These are phyloP conservation scores for Fraxinus paxiana DNA, from an alignment of 305 asterid genomes.

Conservation along the genomic window DNA sequence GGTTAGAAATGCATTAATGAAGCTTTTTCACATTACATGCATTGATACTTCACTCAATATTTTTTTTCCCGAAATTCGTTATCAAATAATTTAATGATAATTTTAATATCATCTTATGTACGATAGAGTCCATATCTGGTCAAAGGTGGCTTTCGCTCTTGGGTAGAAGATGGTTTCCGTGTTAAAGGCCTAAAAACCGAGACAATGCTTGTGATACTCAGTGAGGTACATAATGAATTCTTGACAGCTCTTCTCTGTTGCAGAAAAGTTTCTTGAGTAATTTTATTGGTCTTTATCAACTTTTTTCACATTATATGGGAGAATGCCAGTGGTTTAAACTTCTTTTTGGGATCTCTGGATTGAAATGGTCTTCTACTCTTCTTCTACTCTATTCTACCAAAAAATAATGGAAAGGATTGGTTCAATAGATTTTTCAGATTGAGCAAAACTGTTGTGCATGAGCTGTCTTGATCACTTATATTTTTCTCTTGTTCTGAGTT, in stretches of 20 bases:
- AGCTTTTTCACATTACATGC: constrained; percentile 6
- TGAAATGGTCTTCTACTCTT: background rate
- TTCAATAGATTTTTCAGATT: background rate
- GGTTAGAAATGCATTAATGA: background rate
- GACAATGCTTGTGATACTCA: constrained; percentile 72
- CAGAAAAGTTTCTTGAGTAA: background rate
- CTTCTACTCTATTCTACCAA: background rate
- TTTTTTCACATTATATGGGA: background rate
- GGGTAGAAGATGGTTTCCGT: constrained; percentile 74
- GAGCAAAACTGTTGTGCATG: background rate
- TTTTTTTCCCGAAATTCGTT: background rate
- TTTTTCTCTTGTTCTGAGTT: background rate
- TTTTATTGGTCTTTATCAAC: background rate
- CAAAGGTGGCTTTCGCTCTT: constrained; percentile 85
- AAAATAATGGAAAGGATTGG: background rate
- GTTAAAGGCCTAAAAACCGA: constrained; percentile 76
- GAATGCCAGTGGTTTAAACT: background rate
- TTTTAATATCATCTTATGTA: constrained; percentile 17
- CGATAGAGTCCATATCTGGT: constrained; percentile 71
- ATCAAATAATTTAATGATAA: background rate
- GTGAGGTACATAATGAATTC: constrained; percentile 47
- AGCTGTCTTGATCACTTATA: background rate
- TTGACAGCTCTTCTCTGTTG: constrained; percentile 1
- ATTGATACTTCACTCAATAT: background rate
- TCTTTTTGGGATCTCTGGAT: background rate